Evolutionary conservation across 768 basidiomycete species (phyloP), one percentile per base, ranked within the genome.

Genomic region (Hortiboletus flavorubellus): DNA sequence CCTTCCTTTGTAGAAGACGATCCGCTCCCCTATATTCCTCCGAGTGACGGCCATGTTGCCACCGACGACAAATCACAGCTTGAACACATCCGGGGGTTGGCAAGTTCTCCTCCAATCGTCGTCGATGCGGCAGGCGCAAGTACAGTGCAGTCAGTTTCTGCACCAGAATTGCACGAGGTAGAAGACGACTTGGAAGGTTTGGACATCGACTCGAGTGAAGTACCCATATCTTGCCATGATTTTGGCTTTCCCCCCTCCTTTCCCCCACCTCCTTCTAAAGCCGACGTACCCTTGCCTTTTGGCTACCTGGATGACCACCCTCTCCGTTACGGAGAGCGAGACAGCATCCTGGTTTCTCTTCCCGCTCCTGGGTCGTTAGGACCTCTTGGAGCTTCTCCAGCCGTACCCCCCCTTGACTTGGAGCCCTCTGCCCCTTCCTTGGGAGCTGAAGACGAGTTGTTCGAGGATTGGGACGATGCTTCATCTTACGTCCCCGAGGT

Each of bases 21-120:
- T 53, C 62, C 59, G 5, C 62, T 64, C 31, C 64, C 65, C 18
- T 75, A 76, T 49, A 34, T 60, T 15, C 63, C 69, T 15, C 62
- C 69, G 14, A 71, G 71, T 46, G 71, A 71, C 16, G 84, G 80
- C n/a, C 85, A 87, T 63, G 73, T 87, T 45, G 84, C 85, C 16
- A 84, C 78, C 2, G 85, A 87, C 64, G 85, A 87, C 67, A 87
- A 87, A 64, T 64, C 72, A 0, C 58, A 79, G n/a, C 75, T 87
- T 40, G 82, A 80, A 26, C 77, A 75, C 34, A 72, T 86, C 40
- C 78, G 74, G 1, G 74, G 74, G 35, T 58, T 81, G 31, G 82
- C 80, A 35, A 84, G 82, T 56, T 76, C 76, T 18, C 85, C 85
- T n/a, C 78, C 79, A 7, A 30, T 21, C 0, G 33, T 33, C 7